Percentiles rank a stretch among this genome's conserved stretches.
phyloP scores from a whole-genome alignment of 2,329 filamentous ascomycete species.

The Xylariaceae sp. region DNA sequence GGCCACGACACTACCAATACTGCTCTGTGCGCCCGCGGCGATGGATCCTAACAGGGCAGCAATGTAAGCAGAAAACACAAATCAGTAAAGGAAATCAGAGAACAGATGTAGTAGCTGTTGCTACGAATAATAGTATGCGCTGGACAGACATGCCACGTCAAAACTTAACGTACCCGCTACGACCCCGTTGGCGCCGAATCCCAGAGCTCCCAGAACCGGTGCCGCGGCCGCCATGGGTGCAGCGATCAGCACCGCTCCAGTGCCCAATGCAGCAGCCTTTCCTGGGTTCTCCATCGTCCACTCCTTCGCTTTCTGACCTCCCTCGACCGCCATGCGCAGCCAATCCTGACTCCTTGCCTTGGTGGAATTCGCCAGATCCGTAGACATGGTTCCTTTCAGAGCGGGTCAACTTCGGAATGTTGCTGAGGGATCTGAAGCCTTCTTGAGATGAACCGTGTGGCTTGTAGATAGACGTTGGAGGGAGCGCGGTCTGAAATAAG shows the following conservation, averaged over 20 bases:
- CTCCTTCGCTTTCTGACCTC: background rate
- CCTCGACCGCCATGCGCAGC: background rate
- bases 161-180: slow-evolving; percentile 19
- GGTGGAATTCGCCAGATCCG: background rate
- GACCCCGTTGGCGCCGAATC: slow-evolving; percentile 22
- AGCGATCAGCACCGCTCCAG: slow-evolving; percentile 2
- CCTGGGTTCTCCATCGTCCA: slow-evolving; percentile 22
- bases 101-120: background rate
- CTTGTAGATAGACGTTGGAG: no score
- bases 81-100: background rate
- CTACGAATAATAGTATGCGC: background rate
- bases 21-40: slow-evolving; percentile 22
- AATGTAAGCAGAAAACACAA: background rate
- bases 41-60: slow-evolving; percentile 15
- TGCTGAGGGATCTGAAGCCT: no score
- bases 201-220: slow-evolving; percentile 16
- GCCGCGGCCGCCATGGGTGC: slow-evolving; percentile 14
- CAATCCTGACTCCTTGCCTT: background rate
- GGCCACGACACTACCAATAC: slow-evolving; percentile 24
- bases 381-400: background rate
- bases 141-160: background rate
- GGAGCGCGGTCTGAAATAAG: no score
- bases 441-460: no score
- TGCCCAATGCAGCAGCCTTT: slow-evolving; percentile 10
- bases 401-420: background rate